phyloP scores from a whole-genome alignment of 805 yeast species.

The Sungouiella thailandica region DNA sequence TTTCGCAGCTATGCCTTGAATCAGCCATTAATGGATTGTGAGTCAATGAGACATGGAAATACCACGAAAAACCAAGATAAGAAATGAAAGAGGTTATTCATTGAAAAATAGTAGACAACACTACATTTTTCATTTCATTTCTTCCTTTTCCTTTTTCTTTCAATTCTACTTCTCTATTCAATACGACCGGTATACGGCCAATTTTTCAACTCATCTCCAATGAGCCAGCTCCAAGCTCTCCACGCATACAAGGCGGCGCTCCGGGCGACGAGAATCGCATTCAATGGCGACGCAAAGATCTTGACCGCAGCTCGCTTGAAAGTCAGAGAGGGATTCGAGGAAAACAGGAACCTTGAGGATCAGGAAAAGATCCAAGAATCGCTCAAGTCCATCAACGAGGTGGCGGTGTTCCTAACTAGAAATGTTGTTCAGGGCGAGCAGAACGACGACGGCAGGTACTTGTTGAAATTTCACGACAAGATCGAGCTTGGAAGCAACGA shows the following conservation, averaged over 20 bases:
- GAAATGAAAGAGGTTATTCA: no score
- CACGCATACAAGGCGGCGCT: conserved; percentile 63
- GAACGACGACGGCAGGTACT: conserved; percentile 40
- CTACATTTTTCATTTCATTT: no score
- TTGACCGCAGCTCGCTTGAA: conserved; percentile 56
- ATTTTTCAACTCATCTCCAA: no score
- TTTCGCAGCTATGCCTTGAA: no score
- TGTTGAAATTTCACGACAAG: conserved; percentile 67
- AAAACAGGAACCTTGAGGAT: conserved; percentile 18
- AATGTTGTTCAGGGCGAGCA: conserved; percentile 86
- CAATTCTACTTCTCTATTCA: no score
- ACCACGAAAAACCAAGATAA: no score
- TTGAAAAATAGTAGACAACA: no score
- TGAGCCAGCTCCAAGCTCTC: conserved; percentile 4
- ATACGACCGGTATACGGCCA: no score
- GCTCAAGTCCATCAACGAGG: conserved; percentile 46
- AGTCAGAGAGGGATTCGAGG: conserved; percentile 50
- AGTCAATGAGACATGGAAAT: no score
- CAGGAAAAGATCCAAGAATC: conserved; percentile 42
- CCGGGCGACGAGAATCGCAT: conserved; percentile 62
- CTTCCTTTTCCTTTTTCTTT: no score
- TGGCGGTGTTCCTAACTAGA: conserved; percentile 60
- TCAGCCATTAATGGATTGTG: no score
- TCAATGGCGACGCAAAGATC: conserved; percentile 44
- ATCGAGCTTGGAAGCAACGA: conserved; percentile 94